Evolutionary conservation across 805 yeast species (phyloP), one percentile per base, ranked within the genome.

Genomic region (Candida patagonica): DNA sequence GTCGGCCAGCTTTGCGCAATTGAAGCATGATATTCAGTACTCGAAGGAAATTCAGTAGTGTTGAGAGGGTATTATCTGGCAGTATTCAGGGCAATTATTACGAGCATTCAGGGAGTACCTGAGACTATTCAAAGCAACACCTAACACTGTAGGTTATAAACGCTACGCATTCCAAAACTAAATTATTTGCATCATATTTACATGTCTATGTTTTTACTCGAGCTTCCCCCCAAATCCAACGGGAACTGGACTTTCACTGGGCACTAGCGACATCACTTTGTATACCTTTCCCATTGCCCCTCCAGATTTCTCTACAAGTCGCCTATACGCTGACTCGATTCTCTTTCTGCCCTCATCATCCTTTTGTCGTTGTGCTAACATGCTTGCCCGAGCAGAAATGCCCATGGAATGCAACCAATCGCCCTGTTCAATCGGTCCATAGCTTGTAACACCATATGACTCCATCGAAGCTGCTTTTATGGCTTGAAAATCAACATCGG

Each of bases 391-490:
- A 44, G 76, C 73, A 0, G 80, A 85, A 25, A 85, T 74, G 0
- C 95, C 95, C 68, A 83, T 62, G 27, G 70, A 68, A 49, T 80
- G 80, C 16, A 85, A 65, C 78, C 86, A 85, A 53, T 80, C 84
- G 5, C 86, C 89, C 54, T 85, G 95, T 30, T 76, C 77, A 1
- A 68, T 70, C 1, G 86, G 82, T 0, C 85, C 88, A 43, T 63
- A 65, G 4, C 57, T 61, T 10, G 54, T 44, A 38, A 65, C 53
- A 1, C 42, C 37, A 19, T 49, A 37, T 15, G 58, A 47, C 24
- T 48, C 33, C 38, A 38, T 41, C 15, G 66, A 56, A 30, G 71
- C 62, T 2, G 55, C 46, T 10, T 60, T 61, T 38, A 85, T 57
- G 19, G 80, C 79, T 22, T 66, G 70, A 55, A 85, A 85, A 56